Conservation (phyloP, 225 moss, liverwort and hornwort species). For the Marchantia polymorpha region DNA sequence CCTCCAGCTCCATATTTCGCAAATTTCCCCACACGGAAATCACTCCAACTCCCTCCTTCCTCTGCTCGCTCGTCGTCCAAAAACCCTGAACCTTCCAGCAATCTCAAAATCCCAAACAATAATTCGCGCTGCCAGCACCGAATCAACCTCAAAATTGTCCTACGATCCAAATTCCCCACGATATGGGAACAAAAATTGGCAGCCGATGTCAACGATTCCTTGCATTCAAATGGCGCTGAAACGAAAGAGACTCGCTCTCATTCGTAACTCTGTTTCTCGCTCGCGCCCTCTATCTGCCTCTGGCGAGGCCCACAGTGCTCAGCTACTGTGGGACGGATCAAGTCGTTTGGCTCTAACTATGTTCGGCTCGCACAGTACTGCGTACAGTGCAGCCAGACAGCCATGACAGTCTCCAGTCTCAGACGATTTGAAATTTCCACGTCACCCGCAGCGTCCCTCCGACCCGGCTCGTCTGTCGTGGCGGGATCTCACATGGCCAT, state of each 20-base stretch:
- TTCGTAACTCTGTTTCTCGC: not conserved
- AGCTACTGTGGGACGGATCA: conserved; percentile 7
- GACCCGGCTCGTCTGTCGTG: too few species aligned
- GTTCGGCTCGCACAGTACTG: too few species aligned
- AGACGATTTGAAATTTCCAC: too few species aligned
- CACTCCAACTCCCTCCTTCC: not conserved
- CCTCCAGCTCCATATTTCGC: conserved; percentile 53
- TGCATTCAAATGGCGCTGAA: not conserved
- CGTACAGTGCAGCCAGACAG: too few species aligned
- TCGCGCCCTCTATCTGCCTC: not conserved
- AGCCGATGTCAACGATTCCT: not conserved
- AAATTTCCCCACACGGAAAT: not conserved
- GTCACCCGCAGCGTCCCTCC: too few species aligned
- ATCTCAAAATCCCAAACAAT: not conserved
- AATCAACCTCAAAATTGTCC: not conserved
- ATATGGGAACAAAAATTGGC: not conserved
- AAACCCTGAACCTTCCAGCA: not conserved
- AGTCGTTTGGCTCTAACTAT: not conserved
- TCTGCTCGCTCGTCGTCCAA: not conserved
- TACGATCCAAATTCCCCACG: not conserved
- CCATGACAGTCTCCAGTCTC: too few species aligned
- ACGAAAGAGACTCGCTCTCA: not conserved
- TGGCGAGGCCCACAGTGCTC: not conserved
- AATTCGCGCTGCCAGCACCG: not conserved
- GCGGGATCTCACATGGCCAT: too few species aligned